Base-by-base conservation (phyloP, 345 rosid genomes). In the Sisymbrium altissimum region DNA sequence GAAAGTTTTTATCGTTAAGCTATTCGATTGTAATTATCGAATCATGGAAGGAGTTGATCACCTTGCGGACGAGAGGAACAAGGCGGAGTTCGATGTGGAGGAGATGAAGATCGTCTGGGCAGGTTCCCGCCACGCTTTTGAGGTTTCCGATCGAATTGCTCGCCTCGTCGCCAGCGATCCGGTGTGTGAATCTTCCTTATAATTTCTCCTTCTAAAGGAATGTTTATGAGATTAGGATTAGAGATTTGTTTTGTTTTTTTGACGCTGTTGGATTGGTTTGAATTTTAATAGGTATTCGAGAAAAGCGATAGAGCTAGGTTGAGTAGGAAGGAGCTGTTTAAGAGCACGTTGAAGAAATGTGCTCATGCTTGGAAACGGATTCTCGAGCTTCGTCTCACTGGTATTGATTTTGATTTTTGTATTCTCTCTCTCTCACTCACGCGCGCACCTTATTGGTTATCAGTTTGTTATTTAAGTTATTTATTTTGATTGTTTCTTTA, bases 51-150 rank as follows among this genome's bases (percentile, higher is more conserved):
- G 74, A 15, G 80, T 85, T 9, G 98, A 92, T 81, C 78, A 85
- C 67, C 80, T 84, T 23, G 91, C 86, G 15, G 81, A 72, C 9
- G 99, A 96, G 88, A 85, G 98, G 81, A 84, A 52, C 82, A 87
- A 75, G 81, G 88, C 95, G 0, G 83, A 86, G 75, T 92, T 96
- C 76, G 92, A 90, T 39, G 94, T 96, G 43, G 93, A 90, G 3
- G 88, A 84, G 44, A 89, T 96, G 97, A 96, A 96, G 87, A 73
- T 96, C 87, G 89, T 85, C 57, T 96, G 99, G 99, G 97, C 93
- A 15, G 96, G 99, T 38, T 96, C 99, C 15, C 92, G 82, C 66
- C 89, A 85, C 48, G 88, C 81, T 80, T 82, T 83, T 39, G 93
- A 96, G 66, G 78, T 89, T 79, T 81, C 91, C 61, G 96, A 95